Evolutionary conservation across 2,329 filamentous ascomycete species (phyloP).

Genomic region (Fusarium sp.): DNA sequence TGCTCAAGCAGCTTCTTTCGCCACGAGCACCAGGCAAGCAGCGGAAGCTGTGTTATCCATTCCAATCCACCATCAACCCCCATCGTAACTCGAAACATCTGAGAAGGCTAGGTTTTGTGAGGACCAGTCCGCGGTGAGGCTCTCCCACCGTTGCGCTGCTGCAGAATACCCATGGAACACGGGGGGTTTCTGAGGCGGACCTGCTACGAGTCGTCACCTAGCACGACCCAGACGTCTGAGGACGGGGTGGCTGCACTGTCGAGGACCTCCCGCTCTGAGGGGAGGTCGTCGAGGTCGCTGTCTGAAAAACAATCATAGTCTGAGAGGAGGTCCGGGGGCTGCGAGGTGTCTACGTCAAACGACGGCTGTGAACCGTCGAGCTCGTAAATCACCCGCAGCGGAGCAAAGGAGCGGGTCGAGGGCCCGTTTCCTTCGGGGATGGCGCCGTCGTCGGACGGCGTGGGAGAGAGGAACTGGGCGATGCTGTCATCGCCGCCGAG

Average conservation of each 20-base stretch:
- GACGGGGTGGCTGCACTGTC: slow-evolving; percentile 45
- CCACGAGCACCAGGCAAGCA: slow-evolving; percentile 41
- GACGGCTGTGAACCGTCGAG: slow-evolving; percentile 49
- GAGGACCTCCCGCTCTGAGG: slow-evolving; percentile 48
- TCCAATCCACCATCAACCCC: slow-evolving; percentile 25
- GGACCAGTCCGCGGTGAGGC: slow-evolving; percentile 54
- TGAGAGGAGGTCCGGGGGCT: slow-evolving; percentile 52
- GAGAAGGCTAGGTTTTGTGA: slow-evolving; percentile 44
- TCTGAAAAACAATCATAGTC: slow-evolving; percentile 55
- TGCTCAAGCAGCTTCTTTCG: not conserved
- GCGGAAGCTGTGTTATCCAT: not conserved
- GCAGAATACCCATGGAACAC: slow-evolving; percentile 44
- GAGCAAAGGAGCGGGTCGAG: slow-evolving; percentile 42
- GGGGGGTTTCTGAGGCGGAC: slow-evolving; percentile 52
- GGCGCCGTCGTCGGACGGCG: slow-evolving; percentile 31
- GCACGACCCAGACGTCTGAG: slow-evolving; percentile 56
- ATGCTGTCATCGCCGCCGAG: slow-evolving; percentile 56
- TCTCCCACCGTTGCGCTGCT: slow-evolving; percentile 43
- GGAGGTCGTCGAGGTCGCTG: slow-evolving; percentile 49
- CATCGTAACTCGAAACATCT: slow-evolving; percentile 9
- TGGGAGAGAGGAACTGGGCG: slow-evolving; percentile 50
- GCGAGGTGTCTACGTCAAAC: slow-evolving; percentile 51
- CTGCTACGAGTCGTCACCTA: slow-evolving; percentile 61
- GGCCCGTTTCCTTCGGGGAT: slow-evolving; percentile 8
- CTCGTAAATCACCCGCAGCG: slow-evolving; percentile 56